A percentile compares a stretch with the other conserved stretches of the same genome.
These are phyloP conservation scores for Aspergillus awamori DNA, from an alignment of 2,329 filamentous ascomycete species.

Conservation along the genomic window DNA sequence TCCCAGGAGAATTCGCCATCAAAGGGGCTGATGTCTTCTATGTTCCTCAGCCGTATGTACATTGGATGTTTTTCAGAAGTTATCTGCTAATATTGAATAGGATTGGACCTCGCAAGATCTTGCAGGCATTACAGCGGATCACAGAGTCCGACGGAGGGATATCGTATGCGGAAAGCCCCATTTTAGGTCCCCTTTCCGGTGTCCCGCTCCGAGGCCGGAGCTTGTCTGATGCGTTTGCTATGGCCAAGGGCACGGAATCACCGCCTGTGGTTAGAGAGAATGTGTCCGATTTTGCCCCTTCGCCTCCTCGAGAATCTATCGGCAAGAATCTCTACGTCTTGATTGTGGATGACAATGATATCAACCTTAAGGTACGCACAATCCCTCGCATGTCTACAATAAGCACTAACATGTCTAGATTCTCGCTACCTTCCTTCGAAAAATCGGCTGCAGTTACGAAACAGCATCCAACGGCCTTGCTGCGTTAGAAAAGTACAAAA, in stretches of 20 bases:
- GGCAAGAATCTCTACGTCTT: constrained; percentile 30
- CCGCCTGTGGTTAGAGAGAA: constrained; percentile 21
- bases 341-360: constrained; percentile 48
- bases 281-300: constrained; percentile 15
- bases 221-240: constrained; percentile 21
- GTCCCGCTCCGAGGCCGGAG: constrained; percentile 13
- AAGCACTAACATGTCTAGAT: constrained; percentile 25
- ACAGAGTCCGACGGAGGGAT: not conserved
- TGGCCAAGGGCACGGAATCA: constrained; percentile 19
- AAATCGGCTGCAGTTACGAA: constrained; percentile 39
- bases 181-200: constrained; percentile 14
- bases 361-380: constrained; percentile 39
- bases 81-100: constrained; percentile 23
- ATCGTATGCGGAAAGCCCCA: constrained; percentile 2
- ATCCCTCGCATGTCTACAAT: not conserved
- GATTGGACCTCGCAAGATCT: constrained; percentile 32
- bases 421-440: constrained; percentile 42
- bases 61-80: not conserved
- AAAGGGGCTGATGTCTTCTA: constrained; percentile 25
- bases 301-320: constrained; percentile 5
- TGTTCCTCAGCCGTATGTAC: constrained; percentile 33
- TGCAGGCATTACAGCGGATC: constrained; percentile 24
- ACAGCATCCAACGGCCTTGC: constrained; percentile 44
- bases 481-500: constrained; percentile 42
- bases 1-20: constrained; percentile 12